These are phyloP conservation scores for Arachis monticola DNA, from an alignment of 331 rosid genomes.

Conservation along the genomic window DNA sequence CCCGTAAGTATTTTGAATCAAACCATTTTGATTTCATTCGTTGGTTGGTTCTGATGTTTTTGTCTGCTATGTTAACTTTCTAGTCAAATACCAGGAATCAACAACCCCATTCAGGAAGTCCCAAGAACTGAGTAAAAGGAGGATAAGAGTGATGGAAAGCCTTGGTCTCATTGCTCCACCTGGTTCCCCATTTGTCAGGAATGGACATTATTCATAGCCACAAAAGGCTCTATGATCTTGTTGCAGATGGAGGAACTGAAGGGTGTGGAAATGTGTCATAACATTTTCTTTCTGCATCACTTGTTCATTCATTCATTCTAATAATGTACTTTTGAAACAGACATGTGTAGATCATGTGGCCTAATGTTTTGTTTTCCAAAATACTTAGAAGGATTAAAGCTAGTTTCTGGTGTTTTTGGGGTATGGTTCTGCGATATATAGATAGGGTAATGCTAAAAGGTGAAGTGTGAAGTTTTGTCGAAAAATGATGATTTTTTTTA, in stretches of 20 bases:
- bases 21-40: slow-evolving; percentile 17
- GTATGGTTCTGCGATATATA: neutral
- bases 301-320: slow-evolving; percentile 2
- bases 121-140: slow-evolving; percentile 59
- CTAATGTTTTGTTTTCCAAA: neutral
- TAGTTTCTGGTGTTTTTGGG: slow-evolving; percentile 14
- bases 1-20: slow-evolving; percentile 41
- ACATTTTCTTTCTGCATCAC: slow-evolving; percentile 17
- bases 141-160: slow-evolving; percentile 68
- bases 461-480: too few species aligned
- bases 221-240: slow-evolving; percentile 21
- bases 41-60: slow-evolving; percentile 24
- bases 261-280: neutral
- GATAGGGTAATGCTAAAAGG: too few species aligned
- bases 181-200: slow-evolving; percentile 63
- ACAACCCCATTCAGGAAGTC: slow-evolving; percentile 33
- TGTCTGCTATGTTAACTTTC: slow-evolving; percentile 21
- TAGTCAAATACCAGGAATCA: slow-evolving; percentile 46
- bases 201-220: slow-evolving; percentile 12
- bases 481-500: too few species aligned
- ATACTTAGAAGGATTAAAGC: neutral
- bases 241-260: neutral
- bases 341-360: neutral
- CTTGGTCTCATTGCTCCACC: slow-evolving; percentile 80
- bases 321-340: slow-evolving; percentile 18